A percentile compares a stretch with the other conserved stretches of the same genome.
Conservation (phyloP, 2,329 filamentous ascomycete genomes). For the Phialophora verrucosa region DNA sequence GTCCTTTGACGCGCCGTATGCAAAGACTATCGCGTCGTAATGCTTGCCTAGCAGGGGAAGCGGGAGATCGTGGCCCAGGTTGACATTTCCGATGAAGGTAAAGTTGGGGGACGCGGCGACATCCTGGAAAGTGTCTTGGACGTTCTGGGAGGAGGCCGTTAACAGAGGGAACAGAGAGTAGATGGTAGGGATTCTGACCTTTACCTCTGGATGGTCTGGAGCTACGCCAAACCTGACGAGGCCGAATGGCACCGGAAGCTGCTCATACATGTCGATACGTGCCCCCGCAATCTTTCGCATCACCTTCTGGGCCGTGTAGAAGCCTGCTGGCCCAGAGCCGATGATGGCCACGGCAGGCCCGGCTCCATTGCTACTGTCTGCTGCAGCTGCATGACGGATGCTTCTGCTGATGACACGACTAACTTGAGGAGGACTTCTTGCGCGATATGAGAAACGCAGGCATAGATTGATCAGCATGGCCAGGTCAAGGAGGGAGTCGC, state of each 20-base stretch:
- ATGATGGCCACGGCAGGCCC: conserved; percentile 83
- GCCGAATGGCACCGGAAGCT: conserved; percentile 88
- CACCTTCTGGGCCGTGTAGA: conserved; percentile 88
- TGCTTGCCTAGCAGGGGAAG: conserved; percentile 73
- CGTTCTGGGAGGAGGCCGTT: conserved; percentile 67
- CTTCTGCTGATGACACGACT: neutral
- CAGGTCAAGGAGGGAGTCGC: conserved; percentile 10
- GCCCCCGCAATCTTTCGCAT: conserved; percentile 75
- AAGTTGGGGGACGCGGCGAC: conserved; percentile 83
- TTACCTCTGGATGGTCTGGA: conserved; percentile 98
- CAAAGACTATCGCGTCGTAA: conserved; percentile 90
- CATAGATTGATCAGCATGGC: conserved; percentile 30
- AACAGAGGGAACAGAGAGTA: neutral
- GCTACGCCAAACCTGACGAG: conserved; percentile 93
- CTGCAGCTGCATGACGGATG: conserved; percentile 15
- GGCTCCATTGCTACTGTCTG: conserved; percentile 44
- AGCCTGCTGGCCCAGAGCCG: conserved; percentile 92
- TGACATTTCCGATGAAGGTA: conserved; percentile 88
- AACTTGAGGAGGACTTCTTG: conserved; percentile 14
- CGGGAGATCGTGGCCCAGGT: conserved; percentile 73
- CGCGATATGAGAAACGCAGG: conserved; percentile 19
- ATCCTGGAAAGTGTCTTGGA: conserved; percentile 89
- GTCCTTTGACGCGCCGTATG: conserved; percentile 89
- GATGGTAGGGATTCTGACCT: conserved; percentile 61
- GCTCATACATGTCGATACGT: conserved; percentile 93